Evolutionary conservation across 2,329 filamentous ascomycete species (phyloP).

Genomic region (Beauveria scarabaeidicola): DNA sequence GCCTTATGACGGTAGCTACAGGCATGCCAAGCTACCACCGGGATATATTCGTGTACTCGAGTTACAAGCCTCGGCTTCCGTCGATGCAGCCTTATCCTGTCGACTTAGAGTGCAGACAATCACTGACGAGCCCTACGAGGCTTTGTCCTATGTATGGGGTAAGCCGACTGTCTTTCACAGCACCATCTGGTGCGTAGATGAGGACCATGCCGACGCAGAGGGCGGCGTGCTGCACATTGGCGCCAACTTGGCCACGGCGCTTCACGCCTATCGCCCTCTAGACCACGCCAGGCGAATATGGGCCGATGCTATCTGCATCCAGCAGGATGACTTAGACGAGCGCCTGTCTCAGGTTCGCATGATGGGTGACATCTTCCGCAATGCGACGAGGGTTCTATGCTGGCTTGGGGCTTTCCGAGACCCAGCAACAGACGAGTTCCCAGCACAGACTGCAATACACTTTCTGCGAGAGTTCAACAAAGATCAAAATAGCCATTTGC

Average conservation of each 20-base stretch:
- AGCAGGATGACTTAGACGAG: conserved; percentile 13
- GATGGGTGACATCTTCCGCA: conserved; percentile 16
- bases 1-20: neutral
- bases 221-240: conserved; percentile 5
- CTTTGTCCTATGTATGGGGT: conserved; percentile 12
- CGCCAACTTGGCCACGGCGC: conserved; percentile 9
- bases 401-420: conserved; percentile 13
- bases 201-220: neutral
- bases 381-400: conserved; percentile 10
- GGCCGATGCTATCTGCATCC: conserved; percentile 17
- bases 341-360: conserved; percentile 14
- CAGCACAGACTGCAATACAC: neutral
- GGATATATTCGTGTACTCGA: conserved; percentile 7
- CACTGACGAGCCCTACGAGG: conserved; percentile 9
- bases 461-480: conserved; percentile 2
- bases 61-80: neutral
- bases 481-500: neutral
- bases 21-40: neutral
- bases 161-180: neutral
- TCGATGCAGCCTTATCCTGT: neutral
- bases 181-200: conserved; percentile 4
- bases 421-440: neutral
- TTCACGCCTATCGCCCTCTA: conserved; percentile 3
- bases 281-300: conserved; percentile 10
- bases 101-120: conserved; percentile 2